Conservation (phyloP, 2,329 filamentous ascomycete genomes). For the Xylaria sp. region DNA sequence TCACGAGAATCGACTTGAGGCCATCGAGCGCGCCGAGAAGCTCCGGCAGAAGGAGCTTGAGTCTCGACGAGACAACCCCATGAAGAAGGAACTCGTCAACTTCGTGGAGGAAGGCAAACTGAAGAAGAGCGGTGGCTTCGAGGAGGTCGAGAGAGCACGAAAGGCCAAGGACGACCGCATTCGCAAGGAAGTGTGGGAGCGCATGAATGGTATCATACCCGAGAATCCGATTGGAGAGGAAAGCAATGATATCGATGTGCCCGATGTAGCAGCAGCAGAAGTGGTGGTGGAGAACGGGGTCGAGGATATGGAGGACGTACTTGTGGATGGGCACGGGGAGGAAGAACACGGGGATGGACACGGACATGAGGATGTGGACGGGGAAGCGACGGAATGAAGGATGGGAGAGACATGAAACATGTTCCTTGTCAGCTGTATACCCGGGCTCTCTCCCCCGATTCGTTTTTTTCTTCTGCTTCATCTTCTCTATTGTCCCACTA, state of each 20-base stretch:
- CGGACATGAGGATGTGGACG: slow-evolving; percentile 16
- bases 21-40: slow-evolving; percentile 95
- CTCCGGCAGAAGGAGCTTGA: slow-evolving; percentile 83
- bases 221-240: slow-evolving; percentile 40
- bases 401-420: background rate
- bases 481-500: background rate
- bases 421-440: slow-evolving; percentile 11
- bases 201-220: slow-evolving; percentile 53
- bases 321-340: no score
- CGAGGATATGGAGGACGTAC: background rate
- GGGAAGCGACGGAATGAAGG: slow-evolving; percentile 7
- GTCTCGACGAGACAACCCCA: slow-evolving; percentile 64
- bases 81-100: slow-evolving; percentile 75
- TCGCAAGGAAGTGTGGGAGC: slow-evolving; percentile 70
- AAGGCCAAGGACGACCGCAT: slow-evolving; percentile 83
- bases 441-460: slow-evolving; percentile 2
- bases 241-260: slow-evolving; percentile 14
- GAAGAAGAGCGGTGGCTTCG: slow-evolving; percentile 93
- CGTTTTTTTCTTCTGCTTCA: background rate
- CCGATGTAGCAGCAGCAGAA: background rate
- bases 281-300: slow-evolving; percentile 16
- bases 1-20: slow-evolving; percentile 86
- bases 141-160: slow-evolving; percentile 83
- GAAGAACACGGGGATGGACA: no score
- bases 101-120: slow-evolving; percentile 89